A percentile compares a stretch with the other conserved stretches of the same genome.
phyloP scores from a whole-genome alignment of 805 yeast species.

The Pichia ethanolica region DNA sequence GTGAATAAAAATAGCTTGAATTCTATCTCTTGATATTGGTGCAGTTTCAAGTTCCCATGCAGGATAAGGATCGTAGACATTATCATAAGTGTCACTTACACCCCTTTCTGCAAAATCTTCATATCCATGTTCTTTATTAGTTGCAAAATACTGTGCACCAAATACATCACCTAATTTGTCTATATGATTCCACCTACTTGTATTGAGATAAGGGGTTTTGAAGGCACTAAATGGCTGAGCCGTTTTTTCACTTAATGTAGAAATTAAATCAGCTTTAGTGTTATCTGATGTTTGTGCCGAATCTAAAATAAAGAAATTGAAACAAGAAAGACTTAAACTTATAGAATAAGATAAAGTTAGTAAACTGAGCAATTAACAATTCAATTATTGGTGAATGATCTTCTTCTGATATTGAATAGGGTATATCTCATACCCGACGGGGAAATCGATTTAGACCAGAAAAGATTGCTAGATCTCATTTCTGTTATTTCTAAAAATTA shows the following conservation, averaged over 20 bases:
- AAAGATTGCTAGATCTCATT: neutral
- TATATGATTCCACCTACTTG: slow-evolving; percentile 38
- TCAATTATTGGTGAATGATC: neutral
- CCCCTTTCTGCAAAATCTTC: slow-evolving; percentile 25
- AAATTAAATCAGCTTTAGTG: slow-evolving; percentile 7
- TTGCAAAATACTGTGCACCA: slow-evolving; percentile 24
- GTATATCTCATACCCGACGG: slow-evolving; percentile 7
- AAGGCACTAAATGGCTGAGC: slow-evolving; percentile 34
- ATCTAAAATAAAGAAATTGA: neutral
- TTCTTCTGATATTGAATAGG: neutral
- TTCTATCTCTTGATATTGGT: slow-evolving; percentile 46
- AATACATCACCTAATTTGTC: slow-evolving; percentile 28
- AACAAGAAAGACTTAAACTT: no score
- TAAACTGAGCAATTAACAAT: neutral
- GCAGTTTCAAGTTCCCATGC: slow-evolving; percentile 38
- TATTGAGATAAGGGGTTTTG: slow-evolving; percentile 36
- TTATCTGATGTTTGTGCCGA: neutral
- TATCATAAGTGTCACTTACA: slow-evolving; percentile 36
- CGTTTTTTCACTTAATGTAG: slow-evolving; percentile 24
- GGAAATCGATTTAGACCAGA: neutral
- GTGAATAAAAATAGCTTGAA: slow-evolving; percentile 48
- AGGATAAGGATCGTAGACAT: slow-evolving; percentile 45
- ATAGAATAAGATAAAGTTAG: neutral
- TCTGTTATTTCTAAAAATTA: neutral
- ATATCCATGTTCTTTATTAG: slow-evolving; percentile 27